Percentiles rank a stretch among this genome's conserved stretches.
phyloP scores from a whole-genome alignment of 345 rosid genomes.

The Salix dunnii region DNA sequence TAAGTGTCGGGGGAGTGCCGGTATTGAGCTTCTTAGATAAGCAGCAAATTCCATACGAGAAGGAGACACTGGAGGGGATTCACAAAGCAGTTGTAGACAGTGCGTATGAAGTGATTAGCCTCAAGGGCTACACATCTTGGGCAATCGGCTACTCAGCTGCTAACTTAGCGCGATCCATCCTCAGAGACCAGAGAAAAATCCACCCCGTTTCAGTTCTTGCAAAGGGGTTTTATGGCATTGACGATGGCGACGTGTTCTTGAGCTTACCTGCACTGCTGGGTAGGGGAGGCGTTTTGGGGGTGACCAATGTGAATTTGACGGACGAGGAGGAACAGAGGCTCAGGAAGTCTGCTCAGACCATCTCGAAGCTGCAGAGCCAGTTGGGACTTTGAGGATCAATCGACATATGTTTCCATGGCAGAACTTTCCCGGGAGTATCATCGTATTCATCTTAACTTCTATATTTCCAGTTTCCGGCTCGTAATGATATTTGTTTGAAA shows the following conservation, averaged over 20 bases:
- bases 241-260: conserved; percentile 69
- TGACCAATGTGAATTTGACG: conserved; percentile 71
- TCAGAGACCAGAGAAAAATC: conserved; percentile 84
- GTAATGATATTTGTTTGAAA: too few species aligned
- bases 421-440: not conserved
- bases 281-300: conserved; percentile 68
- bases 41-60: conserved; percentile 70
- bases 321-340: conserved; percentile 60
- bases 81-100: conserved; percentile 62
- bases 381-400: conserved; percentile 42
- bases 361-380: conserved; percentile 65
- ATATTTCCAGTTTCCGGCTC: too few species aligned
- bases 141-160: conserved; percentile 95
- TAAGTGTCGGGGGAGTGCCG: conserved; percentile 88
- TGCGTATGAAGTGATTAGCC: conserved; percentile 78
- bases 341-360: conserved; percentile 62
- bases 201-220: conserved; percentile 91
- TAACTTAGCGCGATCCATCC: conserved; percentile 60
- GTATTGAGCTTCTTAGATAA: conserved; percentile 69
- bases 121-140: conserved; percentile 98
- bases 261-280: conserved; percentile 83
- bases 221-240: conserved; percentile 73
- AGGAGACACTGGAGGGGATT: conserved; percentile 66
- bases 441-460: too few species aligned
- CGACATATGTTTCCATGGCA: not conserved